Base-by-base conservation (phyloP, 768 basidiomycete species). In the Candolleomyces eurysporus region DNA sequence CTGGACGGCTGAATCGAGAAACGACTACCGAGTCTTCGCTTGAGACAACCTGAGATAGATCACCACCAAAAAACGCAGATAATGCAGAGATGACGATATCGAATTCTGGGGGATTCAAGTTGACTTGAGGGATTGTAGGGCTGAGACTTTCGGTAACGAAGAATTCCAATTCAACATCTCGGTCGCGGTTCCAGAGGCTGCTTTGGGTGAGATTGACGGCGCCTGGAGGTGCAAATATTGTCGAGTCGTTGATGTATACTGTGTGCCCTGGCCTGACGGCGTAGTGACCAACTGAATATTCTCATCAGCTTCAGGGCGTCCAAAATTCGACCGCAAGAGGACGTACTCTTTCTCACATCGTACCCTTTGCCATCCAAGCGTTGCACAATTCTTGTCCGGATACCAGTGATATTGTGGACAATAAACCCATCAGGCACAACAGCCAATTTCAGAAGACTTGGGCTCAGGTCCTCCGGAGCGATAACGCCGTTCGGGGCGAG, bases 291-390 rank as follows among this genome's bases (percentile, higher is more conserved):
- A 96, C 92, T 95, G 61, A 11, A 7, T 19, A 31, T 45, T 50
- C 13, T 49, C 43, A 31, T 64, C 60, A 66, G 63, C 45, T 58
- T 17, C 46, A 48, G 58, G 21, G 39, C 31, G 26, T 2, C 5
- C 13, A 46, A 30, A 26, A 53, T 39, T 32, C 2, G 42, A 55
- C 49, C 11, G 62, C 42, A 9, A 60, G 51, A 46, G 42, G 19
- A 72, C 89, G 68, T 66, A 95, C 95, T 76, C 77, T 86, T 92
- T 39, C 89, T 82, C 57, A 98, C 82, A 66, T 96, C 92, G 66
- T 94, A 96, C 8, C 94, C 94, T 65, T 81, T 87, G 13, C 89
- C 88, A 66, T 96, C 94, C 57, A 94, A 71, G 30, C 93, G 81
- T 68, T 84, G 89, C 22, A 92, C 87, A 19, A 96, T 87, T 63